These are phyloP conservation scores for Symbiodinium natans DNA, from an alignment of 73 alveolate genomes.

Conservation along the genomic window DNA sequence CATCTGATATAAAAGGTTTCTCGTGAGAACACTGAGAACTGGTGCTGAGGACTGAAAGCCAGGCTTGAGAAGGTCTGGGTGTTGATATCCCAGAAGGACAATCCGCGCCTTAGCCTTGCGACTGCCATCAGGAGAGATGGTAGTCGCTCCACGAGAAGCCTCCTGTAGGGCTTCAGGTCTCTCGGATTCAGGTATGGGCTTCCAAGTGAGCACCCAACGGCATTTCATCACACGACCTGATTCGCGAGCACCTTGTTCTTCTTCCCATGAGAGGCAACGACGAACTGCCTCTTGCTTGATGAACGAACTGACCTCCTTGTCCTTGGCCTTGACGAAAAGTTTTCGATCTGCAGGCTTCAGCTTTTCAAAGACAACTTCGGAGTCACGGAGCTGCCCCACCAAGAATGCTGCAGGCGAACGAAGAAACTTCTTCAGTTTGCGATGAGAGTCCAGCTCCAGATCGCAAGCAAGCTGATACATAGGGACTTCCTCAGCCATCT, in stretches of 20 bases:
- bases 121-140: not conserved
- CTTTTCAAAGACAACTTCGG: not conserved
- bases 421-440: not conserved
- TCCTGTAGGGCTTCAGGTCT: not conserved
- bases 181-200: not conserved
- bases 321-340: not conserved
- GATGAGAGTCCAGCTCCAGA: not conserved
- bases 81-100: conserved; percentile 6
- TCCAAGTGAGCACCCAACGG: conserved; percentile 25
- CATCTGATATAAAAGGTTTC: not conserved
- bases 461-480: not conserved
- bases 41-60: not conserved
- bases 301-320: not conserved
- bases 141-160: not conserved
- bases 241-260: not conserved
- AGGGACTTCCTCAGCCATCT: not conserved
- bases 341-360: not conserved
- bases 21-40: not conserved
- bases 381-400: not conserved
- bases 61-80: not conserved
- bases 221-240: not conserved
- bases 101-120: not conserved
- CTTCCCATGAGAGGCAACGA: not conserved
- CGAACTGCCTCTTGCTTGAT: not conserved
- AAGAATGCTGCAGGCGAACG: not conserved